Percentiles rank a stretch among this genome's conserved stretches.
Conservation (phyloP, 805 yeast genomes). For the Saccharomycopsis sp. region DNA sequence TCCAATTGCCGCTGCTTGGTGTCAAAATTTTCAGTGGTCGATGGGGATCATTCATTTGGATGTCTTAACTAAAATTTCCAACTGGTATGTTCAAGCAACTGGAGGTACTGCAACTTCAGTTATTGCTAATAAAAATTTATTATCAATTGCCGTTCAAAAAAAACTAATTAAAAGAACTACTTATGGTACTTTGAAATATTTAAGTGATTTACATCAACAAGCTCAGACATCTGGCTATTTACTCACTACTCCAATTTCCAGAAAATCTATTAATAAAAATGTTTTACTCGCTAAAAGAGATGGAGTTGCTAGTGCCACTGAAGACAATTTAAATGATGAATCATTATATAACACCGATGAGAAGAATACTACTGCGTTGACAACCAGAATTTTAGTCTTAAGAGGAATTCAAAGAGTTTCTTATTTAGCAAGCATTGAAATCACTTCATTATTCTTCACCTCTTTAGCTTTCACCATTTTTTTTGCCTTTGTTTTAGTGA, state of each 20-base stretch:
- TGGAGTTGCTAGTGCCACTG: conserved; percentile 26
- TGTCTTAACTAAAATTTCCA: conserved; percentile 74
- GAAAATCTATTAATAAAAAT: too few species aligned
- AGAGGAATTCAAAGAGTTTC: conserved; percentile 93
- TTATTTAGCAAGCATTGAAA: conserved; percentile 72
- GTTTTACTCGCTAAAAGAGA: conserved; percentile 14
- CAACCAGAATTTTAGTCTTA: conserved; percentile 65
- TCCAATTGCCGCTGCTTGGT: conserved; percentile 97
- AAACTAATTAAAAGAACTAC: conserved; percentile 30
- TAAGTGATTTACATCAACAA: conserved; percentile 19
- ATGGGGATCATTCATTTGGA: conserved; percentile 74
- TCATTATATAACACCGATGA: conserved; percentile 63
- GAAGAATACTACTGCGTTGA: conserved; percentile 40
- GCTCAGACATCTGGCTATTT: too few species aligned
- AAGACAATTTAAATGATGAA: conserved; percentile 38
- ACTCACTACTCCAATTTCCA: conserved; percentile 7
- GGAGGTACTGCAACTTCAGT: conserved; percentile 83
- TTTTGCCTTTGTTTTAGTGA: conserved; percentile 52
- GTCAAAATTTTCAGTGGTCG: conserved; percentile 94
- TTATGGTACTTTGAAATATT: conserved; percentile 21
- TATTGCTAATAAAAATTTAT: conserved; percentile 45
- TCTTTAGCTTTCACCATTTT: conserved; percentile 77
- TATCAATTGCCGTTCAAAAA: conserved; percentile 83
- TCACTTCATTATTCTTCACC: conserved; percentile 78
- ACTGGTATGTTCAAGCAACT: conserved; percentile 93